Percentiles rank a stretch among this genome's conserved stretches.
Evolutionary conservation across 2,329 filamentous ascomycete genomes (phyloP).

Genomic region (Botrytis porri): DNA sequence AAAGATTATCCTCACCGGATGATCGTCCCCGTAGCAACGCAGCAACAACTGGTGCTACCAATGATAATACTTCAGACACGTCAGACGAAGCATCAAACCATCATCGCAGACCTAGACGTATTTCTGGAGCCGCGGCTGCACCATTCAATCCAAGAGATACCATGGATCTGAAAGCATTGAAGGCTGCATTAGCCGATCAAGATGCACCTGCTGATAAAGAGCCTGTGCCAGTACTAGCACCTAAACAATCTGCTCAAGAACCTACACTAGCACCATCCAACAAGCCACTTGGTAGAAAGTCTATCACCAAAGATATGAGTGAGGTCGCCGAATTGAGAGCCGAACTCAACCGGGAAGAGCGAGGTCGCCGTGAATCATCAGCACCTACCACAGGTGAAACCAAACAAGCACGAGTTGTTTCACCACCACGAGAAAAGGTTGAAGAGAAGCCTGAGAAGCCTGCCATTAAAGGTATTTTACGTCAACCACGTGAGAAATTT

Average conservation of each 20-base stretch:
- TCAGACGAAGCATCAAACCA: slow-evolving; percentile 31
- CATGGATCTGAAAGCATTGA: slow-evolving; percentile 37
- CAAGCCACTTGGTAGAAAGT: slow-evolving; percentile 25
- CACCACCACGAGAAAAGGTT: slow-evolving; percentile 61
- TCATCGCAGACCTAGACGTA: slow-evolving; percentile 24
- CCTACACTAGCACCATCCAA: slow-evolving; percentile 12
- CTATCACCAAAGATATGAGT: slow-evolving; percentile 27
- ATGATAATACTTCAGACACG: slow-evolving; percentile 30
- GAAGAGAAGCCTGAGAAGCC: slow-evolving; percentile 56
- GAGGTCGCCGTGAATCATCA: slow-evolving; percentile 28
- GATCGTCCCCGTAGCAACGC: slow-evolving; percentile 27
- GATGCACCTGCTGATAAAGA: slow-evolving; percentile 27
- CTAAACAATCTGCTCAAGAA: slow-evolving; percentile 22
- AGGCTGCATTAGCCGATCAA: slow-evolving; percentile 35
- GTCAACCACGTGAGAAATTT: slow-evolving; percentile 76
- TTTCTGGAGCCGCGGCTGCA: slow-evolving; percentile 27
- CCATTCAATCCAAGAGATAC: slow-evolving; percentile 39
- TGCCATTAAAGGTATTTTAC: slow-evolving; percentile 75
- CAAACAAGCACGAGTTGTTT: slow-evolving; percentile 57
- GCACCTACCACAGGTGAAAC: slow-evolving; percentile 24
- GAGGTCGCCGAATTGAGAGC: slow-evolving; percentile 32
- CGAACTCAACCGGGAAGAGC: slow-evolving; percentile 29
- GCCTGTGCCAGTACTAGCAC: not conserved
- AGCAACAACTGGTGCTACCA: slow-evolving; percentile 21
- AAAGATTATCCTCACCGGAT: slow-evolving; percentile 41